Percentiles rank a stretch among this genome's conserved stretches.
Evolutionary conservation across 1,284 basidiomycete species (phyloP).

Genomic region (Ceratobasidium sp.): DNA sequence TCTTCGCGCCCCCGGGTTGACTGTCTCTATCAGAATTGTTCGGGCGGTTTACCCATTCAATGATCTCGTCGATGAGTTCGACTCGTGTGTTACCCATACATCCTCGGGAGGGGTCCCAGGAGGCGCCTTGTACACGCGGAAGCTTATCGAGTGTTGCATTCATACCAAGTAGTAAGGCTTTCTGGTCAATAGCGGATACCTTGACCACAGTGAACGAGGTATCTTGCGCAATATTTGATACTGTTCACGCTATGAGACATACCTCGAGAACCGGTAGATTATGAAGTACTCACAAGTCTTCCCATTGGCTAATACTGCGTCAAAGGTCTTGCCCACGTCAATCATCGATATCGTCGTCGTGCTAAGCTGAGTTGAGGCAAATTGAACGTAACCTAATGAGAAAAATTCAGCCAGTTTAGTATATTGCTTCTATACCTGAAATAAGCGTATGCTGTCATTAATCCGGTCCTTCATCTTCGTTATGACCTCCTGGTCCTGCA

Average conservation of each 20-base stretch:
- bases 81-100: too few relatives aligned
- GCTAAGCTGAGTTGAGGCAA: background rate
- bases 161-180: background rate
- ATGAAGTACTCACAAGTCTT: background rate
- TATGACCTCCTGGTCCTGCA: background rate
- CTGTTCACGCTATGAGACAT: background rate
- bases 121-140: too few relatives aligned
- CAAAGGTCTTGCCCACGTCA: background rate
- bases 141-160: conserved; percentile 8
- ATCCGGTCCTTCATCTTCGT: background rate
- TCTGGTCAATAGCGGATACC: background rate
- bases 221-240: background rate
- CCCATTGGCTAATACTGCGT: background rate
- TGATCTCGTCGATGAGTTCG: too few relatives aligned
- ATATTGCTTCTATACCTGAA: background rate
- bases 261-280: too few relatives aligned
- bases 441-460: background rate
- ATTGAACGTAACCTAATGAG: background rate
- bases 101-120: too few relatives aligned
- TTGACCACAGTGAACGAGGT: background rate
- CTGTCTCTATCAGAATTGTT: too few relatives aligned
- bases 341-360: background rate
- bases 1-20: too few relatives aligned
- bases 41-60: too few relatives aligned
- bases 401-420: background rate